phyloP scores from a whole-genome alignment of 2,329 filamentous ascomycete genomes.

The Colletotrichum simmondsii region DNA sequence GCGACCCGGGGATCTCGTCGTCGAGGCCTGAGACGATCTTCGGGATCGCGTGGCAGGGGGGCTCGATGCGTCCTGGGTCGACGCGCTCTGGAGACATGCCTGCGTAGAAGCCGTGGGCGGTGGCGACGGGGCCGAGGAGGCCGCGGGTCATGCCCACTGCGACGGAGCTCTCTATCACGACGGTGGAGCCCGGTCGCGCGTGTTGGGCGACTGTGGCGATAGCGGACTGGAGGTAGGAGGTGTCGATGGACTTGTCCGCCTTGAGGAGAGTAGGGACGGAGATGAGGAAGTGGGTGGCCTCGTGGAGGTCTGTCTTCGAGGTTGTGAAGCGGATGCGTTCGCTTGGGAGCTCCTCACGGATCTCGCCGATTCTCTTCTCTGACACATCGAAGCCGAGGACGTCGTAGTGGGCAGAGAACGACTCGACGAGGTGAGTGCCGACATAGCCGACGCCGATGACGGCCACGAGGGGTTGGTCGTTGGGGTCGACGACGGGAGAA shows the following conservation, averaged over 20 bases:
- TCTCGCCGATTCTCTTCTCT: constrained; percentile 46
- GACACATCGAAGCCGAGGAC: constrained; percentile 61
- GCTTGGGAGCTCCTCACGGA: constrained; percentile 42
- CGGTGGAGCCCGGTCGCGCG: constrained; percentile 46
- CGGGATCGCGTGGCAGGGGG: constrained; percentile 46
- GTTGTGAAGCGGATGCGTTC: constrained; percentile 50
- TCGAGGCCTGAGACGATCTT: constrained; percentile 55
- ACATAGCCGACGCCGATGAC: constrained; percentile 66
- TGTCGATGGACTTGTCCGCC: constrained; percentile 48
- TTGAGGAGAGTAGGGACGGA: constrained; percentile 53
- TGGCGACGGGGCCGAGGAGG: constrained; percentile 47
- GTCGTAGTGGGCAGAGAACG: constrained; percentile 51
- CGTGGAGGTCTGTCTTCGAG: constrained; percentile 38
- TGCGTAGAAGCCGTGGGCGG: constrained; percentile 43
- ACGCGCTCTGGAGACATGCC: constrained; percentile 52
- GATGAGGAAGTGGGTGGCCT: constrained; percentile 52
- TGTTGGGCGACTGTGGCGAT: constrained; percentile 44
- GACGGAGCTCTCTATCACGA: constrained; percentile 54
- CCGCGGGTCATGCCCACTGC: constrained; percentile 54
- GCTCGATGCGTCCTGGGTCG: constrained; percentile 48
- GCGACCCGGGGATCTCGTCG: constrained; percentile 43
- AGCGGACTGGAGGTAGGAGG: constrained; percentile 48
- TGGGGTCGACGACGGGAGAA: not conserved
- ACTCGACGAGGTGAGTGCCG: constrained; percentile 57
- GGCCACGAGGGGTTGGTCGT: constrained; percentile 48